Evolutionary conservation across 192 early-diverging fungal genomes (phyloP).

Genomic region (Coemansia sp.): DNA sequence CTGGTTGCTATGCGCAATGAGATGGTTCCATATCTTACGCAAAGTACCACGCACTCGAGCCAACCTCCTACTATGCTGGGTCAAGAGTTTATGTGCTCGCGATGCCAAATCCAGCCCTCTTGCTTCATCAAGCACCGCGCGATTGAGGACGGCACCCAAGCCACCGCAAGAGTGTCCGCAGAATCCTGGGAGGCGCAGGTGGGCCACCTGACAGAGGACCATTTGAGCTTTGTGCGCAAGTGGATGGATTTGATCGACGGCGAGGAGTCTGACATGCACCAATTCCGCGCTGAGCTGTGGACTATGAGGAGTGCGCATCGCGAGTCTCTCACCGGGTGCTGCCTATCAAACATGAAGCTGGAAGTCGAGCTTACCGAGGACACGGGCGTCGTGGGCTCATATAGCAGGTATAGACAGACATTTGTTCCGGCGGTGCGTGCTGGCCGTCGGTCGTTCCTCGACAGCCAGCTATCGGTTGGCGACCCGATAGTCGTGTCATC

Average conservation of each 20-base stretch:
- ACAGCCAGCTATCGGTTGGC: slow-evolving; percentile 55
- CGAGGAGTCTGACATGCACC: slow-evolving; percentile 72
- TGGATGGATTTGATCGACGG: slow-evolving; percentile 76
- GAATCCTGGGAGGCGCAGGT: slow-evolving; percentile 64
- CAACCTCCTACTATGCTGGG: slow-evolving; percentile 72
- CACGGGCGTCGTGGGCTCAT: slow-evolving; percentile 26
- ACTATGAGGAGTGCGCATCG: slow-evolving; percentile 54
- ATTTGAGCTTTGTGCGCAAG: slow-evolving; percentile 71
- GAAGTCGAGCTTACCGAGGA: slow-evolving; percentile 27
- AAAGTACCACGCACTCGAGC: slow-evolving; percentile 6
- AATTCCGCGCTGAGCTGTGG: slow-evolving; percentile 72
- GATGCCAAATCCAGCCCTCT: slow-evolving; percentile 62
- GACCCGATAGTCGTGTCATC: slow-evolving; percentile 85
- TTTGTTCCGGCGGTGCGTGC: slow-evolving; percentile 18
- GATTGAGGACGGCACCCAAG: slow-evolving; percentile 64
- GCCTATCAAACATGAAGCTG: slow-evolving; percentile 40
- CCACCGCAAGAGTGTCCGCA: slow-evolving; percentile 57
- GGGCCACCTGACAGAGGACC: slow-evolving; percentile 57
- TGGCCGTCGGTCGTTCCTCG: slow-evolving; percentile 29
- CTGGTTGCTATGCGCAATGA: slow-evolving; percentile 77
- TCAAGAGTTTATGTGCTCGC: slow-evolving; percentile 60
- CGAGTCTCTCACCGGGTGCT: slow-evolving; percentile 52
- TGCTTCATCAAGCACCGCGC: slow-evolving; percentile 76
- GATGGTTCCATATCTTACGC: slow-evolving; percentile 60
- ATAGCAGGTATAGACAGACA: slow-evolving; percentile 31